A percentile compares a stretch with the other conserved stretches of the same genome.
phyloP scores from a whole-genome alignment of 1,284 basidiomycete genomes.

The Apiotrichum veenhuisii region DNA sequence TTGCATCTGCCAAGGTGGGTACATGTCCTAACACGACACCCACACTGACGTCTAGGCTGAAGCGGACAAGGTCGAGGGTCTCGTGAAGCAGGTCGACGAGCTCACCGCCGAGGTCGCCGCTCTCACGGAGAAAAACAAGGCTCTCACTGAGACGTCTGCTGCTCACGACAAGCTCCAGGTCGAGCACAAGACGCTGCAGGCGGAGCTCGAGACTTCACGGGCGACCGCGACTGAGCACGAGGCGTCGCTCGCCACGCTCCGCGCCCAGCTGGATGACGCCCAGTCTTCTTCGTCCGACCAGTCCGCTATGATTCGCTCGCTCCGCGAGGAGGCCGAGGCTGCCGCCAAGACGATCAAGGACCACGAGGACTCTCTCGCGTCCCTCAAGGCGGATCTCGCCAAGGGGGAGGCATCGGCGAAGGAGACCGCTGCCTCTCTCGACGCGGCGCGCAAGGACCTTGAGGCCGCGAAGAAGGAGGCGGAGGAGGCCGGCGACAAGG shows the following conservation, averaged over 20 bases:
- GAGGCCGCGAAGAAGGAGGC: neutral
- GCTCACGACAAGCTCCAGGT: slow-evolving; percentile 25
- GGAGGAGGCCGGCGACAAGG: neutral
- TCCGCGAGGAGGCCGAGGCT: slow-evolving; percentile 2
- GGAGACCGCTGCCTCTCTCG: slow-evolving; percentile 17
- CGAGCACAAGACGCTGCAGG: slow-evolving; percentile 10
- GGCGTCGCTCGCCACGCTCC: slow-evolving; percentile 9
- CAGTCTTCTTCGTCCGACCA: slow-evolving; percentile 6
- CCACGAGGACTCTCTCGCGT: slow-evolving; percentile 3
- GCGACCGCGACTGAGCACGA: slow-evolving; percentile 8
- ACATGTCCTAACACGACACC: no score
- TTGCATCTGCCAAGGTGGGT: slow-evolving; percentile 26
- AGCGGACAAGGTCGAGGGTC: slow-evolving; percentile 6
- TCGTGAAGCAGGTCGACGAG: neutral
- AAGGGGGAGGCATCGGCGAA: neutral
- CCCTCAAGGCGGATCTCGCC: neutral
- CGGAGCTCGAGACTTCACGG: slow-evolving; percentile 2
- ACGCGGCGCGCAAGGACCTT: slow-evolving; percentile 7
- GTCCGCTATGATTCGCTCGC: neutral
- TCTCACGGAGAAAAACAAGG: slow-evolving; percentile 7
- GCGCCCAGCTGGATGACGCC: slow-evolving; percentile 11
- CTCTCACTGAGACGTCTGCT: slow-evolving; percentile 2
- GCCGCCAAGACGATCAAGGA: slow-evolving; percentile 6
- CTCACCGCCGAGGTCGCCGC: slow-evolving; percentile 7
- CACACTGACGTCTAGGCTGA: slow-evolving; percentile 8